phyloP scores from a whole-genome alignment of 2,329 filamentous ascomycete species.

The Monascus ruber region DNA sequence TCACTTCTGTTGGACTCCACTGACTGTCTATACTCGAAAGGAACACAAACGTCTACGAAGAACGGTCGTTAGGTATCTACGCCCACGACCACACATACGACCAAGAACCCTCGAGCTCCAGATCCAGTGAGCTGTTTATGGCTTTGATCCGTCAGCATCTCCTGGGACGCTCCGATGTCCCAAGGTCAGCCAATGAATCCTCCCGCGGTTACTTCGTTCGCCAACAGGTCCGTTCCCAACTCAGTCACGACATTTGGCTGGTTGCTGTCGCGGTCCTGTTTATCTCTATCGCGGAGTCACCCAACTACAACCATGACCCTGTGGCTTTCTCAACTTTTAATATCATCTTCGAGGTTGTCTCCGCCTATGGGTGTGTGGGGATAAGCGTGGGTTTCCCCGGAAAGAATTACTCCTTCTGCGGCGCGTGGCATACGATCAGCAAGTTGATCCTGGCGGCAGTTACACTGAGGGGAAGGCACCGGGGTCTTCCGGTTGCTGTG shows the following conservation, averaged over 20 bases:
- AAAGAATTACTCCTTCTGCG: slow-evolving; percentile 44
- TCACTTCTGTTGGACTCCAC: not conserved
- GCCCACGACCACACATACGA: slow-evolving; percentile 16
- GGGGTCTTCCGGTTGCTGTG: slow-evolving; percentile 46
- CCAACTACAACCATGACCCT: slow-evolving; percentile 42
- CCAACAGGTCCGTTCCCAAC: slow-evolving; percentile 51
- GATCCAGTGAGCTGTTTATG: not conserved
- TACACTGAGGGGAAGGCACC: slow-evolving; percentile 46
- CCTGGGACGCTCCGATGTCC: slow-evolving; percentile 1
- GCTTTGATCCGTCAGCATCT: not conserved
- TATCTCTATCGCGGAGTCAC: slow-evolving; percentile 50
- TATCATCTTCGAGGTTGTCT: slow-evolving; percentile 38
- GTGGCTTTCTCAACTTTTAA: slow-evolving; percentile 48
- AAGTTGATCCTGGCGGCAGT: slow-evolving; percentile 50
- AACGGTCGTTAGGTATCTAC: slow-evolving; percentile 48
- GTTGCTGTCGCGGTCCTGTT: slow-evolving; percentile 50
- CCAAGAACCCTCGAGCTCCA: not conserved
- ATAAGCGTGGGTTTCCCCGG: slow-evolving; percentile 46
- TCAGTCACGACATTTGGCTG: slow-evolving; percentile 58
- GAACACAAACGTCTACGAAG: slow-evolving; percentile 62
- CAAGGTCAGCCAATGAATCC: slow-evolving; percentile 9
- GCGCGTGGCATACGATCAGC: slow-evolving; percentile 43
- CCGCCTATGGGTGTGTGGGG: slow-evolving; percentile 51
- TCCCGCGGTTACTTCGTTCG: slow-evolving; percentile 40
- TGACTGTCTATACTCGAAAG: slow-evolving; percentile 13